Percentiles rank a stretch among this genome's conserved stretches.
phyloP scores from a whole-genome alignment of 306 rosid genomes.

The Oxytropis ochrocephala region DNA sequence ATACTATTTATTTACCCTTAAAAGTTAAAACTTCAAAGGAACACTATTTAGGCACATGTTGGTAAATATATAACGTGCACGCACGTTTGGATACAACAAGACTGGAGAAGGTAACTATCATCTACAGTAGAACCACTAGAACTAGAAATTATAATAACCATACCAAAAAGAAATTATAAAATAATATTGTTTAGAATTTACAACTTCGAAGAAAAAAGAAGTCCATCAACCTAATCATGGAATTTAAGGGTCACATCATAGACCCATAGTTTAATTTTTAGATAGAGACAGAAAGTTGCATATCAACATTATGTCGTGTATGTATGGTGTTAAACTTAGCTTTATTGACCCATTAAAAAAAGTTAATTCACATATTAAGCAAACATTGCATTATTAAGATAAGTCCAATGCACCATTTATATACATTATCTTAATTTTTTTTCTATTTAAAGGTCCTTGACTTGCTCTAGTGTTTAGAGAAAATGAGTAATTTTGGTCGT shows the following conservation, averaged over 20 bases:
- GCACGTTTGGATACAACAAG: constrained; percentile 8
- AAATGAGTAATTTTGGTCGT: too few species aligned
- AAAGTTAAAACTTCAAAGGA: constrained; percentile 1
- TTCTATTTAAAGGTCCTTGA: too few species aligned
- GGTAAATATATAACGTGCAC: constrained; percentile 21
- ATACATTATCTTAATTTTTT: constrained; percentile 11
- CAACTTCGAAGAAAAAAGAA: not conserved
- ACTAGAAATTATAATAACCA: not conserved
- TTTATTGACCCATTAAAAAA: not conserved
- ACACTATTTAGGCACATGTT: constrained; percentile 21
- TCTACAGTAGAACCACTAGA: not conserved
- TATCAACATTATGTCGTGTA: constrained; percentile 11
- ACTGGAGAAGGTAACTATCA: not conserved
- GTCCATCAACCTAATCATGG: constrained; percentile 1
- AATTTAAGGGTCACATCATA: constrained; percentile 24
- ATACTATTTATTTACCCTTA: too few species aligned
- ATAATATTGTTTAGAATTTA: not conserved
- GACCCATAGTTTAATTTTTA: not conserved
- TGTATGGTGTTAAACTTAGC: constrained; percentile 17
- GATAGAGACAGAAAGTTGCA: constrained; percentile 33
- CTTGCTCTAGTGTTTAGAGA: too few species aligned
- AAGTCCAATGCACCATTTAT: constrained; percentile 3
- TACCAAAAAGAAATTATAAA: not conserved
- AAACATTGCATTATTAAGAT: constrained; percentile 22
- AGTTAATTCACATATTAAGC: constrained; percentile 33